Evolutionary conservation across 1,284 basidiomycete genomes (phyloP).

Genomic region (Austroboletus rostrupii): DNA sequence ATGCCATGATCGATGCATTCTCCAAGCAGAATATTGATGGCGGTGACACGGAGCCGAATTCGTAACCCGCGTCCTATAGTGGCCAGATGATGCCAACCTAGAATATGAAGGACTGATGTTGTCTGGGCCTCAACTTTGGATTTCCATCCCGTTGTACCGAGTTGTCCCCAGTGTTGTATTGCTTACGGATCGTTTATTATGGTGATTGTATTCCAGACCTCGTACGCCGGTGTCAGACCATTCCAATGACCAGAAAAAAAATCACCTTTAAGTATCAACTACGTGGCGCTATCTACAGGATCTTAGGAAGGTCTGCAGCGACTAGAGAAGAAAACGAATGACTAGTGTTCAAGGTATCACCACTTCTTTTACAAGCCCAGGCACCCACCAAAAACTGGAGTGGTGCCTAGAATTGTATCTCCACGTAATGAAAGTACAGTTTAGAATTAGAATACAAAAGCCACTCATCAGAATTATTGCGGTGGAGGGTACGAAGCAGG

Average conservation of each 20-base stretch:
- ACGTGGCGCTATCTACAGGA: too few species aligned
- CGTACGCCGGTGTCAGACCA: constrained; percentile 4
- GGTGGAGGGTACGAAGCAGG: constrained; percentile 6
- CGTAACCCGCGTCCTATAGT: constrained; percentile 14
- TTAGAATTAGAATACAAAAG: constrained; percentile 2
- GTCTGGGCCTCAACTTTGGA: constrained; percentile 4
- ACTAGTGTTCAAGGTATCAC: background rate
- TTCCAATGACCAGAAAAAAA: background rate
- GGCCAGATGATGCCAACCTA: constrained; percentile 9
- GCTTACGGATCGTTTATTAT: constrained; percentile 19
- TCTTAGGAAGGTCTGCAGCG: background rate
- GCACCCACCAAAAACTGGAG: background rate
- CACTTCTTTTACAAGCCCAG: background rate
- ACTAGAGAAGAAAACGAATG: constrained; percentile 9
- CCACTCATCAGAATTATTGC: background rate
- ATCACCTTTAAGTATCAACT: too few species aligned
- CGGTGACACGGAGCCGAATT: constrained; percentile 25
- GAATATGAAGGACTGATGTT: constrained; percentile 12
- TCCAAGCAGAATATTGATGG: constrained; percentile 53
- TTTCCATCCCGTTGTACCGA: constrained; percentile 3
- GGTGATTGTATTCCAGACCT: constrained; percentile 12
- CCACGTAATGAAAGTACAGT: background rate
- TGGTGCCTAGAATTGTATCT: background rate
- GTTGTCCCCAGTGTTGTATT: constrained; percentile 21
- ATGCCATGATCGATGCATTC: constrained; percentile 73